phyloP scores from a whole-genome alignment of 495 filamentous ascomycete genomes.

The Tirmania nivea region DNA sequence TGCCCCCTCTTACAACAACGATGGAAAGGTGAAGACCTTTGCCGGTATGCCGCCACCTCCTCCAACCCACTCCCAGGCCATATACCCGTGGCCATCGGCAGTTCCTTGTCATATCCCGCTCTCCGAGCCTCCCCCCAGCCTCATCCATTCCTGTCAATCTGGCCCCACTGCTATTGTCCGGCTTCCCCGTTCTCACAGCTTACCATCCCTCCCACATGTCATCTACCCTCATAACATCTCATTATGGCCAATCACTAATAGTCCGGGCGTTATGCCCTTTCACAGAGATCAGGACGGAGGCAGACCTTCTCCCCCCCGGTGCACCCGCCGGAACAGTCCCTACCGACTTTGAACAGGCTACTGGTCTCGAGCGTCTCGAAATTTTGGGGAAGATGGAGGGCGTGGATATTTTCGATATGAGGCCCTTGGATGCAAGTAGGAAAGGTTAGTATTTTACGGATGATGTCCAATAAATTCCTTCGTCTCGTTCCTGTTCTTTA shows the following conservation, averaged over 20 bases:
- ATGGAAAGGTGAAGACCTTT: background rate
- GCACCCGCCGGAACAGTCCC: constrained; percentile 63
- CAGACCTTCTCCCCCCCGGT: constrained; percentile 69
- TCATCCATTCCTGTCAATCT: background rate
- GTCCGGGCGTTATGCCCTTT: background rate
- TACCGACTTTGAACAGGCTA: constrained; percentile 81
- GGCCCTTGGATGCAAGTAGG: constrained; percentile 74
- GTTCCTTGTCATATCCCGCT: too few species aligned
- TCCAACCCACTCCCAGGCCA: too few species aligned
- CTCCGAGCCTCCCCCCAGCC: background rate
- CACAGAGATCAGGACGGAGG: constrained; percentile 59
- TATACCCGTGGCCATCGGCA: too few species aligned
- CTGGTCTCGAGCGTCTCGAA: constrained; percentile 93
- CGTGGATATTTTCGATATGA: constrained; percentile 96
- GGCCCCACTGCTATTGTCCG: background rate
- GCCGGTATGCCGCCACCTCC: background rate
- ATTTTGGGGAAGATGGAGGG: constrained; percentile 98
- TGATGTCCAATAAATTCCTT: background rate
- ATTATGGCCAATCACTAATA: background rate
- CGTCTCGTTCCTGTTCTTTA: background rate
- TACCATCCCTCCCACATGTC: background rate
- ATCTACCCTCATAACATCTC: background rate
- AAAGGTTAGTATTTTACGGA: constrained; percentile 34
- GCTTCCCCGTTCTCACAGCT: background rate
- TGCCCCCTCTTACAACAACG: background rate